A percentile compares a stretch with the other conserved stretches of the same genome.
These are phyloP conservation scores for Geum urbanum DNA, from an alignment of 306 rosid species.

Conservation along the genomic window DNA sequence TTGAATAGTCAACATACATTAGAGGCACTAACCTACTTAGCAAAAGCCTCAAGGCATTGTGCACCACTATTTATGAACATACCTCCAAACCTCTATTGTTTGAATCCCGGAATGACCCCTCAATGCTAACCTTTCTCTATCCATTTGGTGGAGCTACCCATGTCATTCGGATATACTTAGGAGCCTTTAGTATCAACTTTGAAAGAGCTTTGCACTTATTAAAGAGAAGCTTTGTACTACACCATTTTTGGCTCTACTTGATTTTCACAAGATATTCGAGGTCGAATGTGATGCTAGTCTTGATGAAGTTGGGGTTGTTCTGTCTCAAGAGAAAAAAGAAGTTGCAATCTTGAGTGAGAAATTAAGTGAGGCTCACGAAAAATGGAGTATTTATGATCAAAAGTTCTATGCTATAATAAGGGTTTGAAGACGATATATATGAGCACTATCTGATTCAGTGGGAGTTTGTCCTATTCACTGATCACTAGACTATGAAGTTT, in stretches of 20 bases:
- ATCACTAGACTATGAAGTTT: neutral
- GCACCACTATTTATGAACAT: no score
- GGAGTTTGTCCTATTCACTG: neutral
- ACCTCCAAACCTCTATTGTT: no score
- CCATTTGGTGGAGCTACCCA: no score
- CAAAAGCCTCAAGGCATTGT: no score
- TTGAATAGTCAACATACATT: no score
- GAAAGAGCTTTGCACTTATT: neutral
- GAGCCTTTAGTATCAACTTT: no score
- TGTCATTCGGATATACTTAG: no score
- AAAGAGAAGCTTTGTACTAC: neutral
- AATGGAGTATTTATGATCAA: neutral
- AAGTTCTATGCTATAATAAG: neutral
- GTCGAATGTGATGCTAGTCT: neutral
- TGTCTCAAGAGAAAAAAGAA: neutral
- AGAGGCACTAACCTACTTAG: no score
- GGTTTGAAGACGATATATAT: neutral
- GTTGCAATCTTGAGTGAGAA: neutral
- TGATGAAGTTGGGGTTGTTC: neutral
- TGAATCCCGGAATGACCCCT: no score
- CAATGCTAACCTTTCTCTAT: no score
- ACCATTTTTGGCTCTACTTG: neutral
- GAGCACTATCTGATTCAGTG: neutral
- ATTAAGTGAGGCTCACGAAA: neutral
- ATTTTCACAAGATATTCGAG: neutral